These are phyloP conservation scores for Triangularia verruculosa DNA, from an alignment of 2,329 filamentous ascomycete genomes.

Conservation along the genomic window DNA sequence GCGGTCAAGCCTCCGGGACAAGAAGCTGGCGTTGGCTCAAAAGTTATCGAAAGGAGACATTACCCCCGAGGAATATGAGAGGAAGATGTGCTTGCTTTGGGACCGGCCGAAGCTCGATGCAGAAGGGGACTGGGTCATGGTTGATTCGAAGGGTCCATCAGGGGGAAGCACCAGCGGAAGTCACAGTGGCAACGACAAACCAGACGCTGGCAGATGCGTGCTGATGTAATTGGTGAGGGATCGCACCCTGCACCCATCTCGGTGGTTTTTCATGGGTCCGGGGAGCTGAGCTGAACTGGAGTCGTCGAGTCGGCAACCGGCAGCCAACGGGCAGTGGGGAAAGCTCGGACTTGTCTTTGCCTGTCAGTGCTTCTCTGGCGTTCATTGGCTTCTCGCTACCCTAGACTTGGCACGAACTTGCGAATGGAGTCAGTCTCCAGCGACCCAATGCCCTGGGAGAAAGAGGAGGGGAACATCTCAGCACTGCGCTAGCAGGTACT, in stretches of 20 bases:
- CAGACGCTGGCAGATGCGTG: background rate
- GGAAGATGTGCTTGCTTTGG: background rate
- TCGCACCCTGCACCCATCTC: background rate
- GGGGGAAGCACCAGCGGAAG: background rate
- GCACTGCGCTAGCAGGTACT: background rate
- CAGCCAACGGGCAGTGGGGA: background rate
- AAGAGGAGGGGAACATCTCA: background rate
- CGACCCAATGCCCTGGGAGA: background rate
- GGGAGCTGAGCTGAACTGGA: background rate
- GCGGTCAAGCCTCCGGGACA: background rate
- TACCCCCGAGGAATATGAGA: background rate
- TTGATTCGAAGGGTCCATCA: background rate
- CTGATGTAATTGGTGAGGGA: background rate
- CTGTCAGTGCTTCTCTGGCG: background rate
- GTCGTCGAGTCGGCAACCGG: background rate
- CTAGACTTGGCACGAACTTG: conserved; percentile 4
- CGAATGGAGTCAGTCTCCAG: background rate
- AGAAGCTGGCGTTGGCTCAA: background rate
- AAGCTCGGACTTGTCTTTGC: background rate
- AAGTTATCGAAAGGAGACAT: background rate
- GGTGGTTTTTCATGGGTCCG: background rate
- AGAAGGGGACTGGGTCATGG: background rate
- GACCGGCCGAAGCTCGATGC: background rate
- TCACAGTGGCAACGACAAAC: background rate
- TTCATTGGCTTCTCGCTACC: background rate